phyloP scores from a whole-genome alignment of 257 asterid genomes.

The Linaria vulgaris region DNA sequence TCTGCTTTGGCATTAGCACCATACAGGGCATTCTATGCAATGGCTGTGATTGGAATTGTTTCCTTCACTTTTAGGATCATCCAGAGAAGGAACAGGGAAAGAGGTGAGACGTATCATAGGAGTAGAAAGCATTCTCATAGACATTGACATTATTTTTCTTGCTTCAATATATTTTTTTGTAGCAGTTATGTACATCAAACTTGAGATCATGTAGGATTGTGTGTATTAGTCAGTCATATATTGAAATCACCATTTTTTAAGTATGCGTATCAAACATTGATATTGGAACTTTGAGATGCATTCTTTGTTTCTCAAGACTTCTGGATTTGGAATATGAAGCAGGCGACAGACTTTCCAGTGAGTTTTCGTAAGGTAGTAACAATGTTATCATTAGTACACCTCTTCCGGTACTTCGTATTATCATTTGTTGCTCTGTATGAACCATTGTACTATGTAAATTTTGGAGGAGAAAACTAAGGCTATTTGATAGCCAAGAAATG shows the following conservation, averaged over 20 bases:
- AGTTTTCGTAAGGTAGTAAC: no score
- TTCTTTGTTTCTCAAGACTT: neutral
- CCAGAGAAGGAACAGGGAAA: slow-evolving; percentile 54
- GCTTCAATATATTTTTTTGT: slow-evolving; percentile 12
- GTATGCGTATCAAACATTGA: no score
- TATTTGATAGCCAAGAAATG: no score
- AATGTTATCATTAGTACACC: no score
- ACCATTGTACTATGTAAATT: no score
- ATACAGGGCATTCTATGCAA: slow-evolving; percentile 61
- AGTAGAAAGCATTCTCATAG: slow-evolving; percentile 83
- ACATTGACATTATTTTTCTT: slow-evolving; percentile 39
- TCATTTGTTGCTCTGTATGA: no score
- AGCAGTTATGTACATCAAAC: slow-evolving; percentile 5
- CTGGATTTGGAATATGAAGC: no score
- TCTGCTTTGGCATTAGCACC: slow-evolving; percentile 78
- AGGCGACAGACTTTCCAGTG: no score
- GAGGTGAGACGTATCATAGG: slow-evolving; percentile 53
- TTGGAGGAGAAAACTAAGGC: no score
- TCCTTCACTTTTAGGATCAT: slow-evolving; percentile 72
- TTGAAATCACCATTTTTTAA: no score
- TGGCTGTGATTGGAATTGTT: slow-evolving; percentile 69
- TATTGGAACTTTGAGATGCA: neutral
- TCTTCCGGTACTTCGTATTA: no score
- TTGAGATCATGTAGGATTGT: slow-evolving; percentile 26
- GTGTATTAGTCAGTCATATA: no score